Percentiles rank a stretch among this genome's conserved stretches.
Conservation (phyloP, 768 basidiomycete species). For the Termitomyces sp. region DNA sequence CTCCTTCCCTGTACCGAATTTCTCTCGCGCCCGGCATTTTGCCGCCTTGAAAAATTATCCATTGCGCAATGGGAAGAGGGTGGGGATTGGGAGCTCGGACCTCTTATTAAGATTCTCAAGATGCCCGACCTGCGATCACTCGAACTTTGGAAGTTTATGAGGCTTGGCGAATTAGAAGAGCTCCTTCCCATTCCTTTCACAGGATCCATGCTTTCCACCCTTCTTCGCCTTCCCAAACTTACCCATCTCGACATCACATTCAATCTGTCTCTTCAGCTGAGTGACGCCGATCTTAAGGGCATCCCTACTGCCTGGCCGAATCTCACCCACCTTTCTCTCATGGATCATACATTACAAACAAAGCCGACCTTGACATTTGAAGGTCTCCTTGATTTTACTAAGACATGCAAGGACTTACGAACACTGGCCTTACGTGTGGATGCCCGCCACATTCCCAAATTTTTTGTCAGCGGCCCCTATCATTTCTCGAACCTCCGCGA, state of each 20-base stretch:
- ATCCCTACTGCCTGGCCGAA: slow-evolving; percentile 2
- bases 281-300: neutral
- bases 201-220: neutral
- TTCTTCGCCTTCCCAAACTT: neutral
- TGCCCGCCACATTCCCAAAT: neutral
- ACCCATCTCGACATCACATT: neutral
- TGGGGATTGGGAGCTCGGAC: slow-evolving; percentile 1
- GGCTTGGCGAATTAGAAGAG: neutral
- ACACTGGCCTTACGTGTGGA: neutral
- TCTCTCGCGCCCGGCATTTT: neutral
- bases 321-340: neutral
- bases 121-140: neutral
- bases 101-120: neutral
- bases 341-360: neutral
- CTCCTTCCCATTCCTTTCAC: neutral
- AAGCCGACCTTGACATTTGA: neutral
- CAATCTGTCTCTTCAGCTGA: neutral
- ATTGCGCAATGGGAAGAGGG: neutral
- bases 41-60: neutral
- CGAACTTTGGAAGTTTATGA: neutral
- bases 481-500: neutral
- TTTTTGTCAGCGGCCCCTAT: neutral
- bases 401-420: neutral
- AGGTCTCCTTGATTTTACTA: neutral
- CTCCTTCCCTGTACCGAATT: slow-evolving; percentile 1